Percentiles rank a stretch among this genome's conserved stretches.
These are phyloP conservation scores for Neurospora tetraspora DNA, from an alignment of 495 filamentous ascomycete species.

Conservation along the genomic window DNA sequence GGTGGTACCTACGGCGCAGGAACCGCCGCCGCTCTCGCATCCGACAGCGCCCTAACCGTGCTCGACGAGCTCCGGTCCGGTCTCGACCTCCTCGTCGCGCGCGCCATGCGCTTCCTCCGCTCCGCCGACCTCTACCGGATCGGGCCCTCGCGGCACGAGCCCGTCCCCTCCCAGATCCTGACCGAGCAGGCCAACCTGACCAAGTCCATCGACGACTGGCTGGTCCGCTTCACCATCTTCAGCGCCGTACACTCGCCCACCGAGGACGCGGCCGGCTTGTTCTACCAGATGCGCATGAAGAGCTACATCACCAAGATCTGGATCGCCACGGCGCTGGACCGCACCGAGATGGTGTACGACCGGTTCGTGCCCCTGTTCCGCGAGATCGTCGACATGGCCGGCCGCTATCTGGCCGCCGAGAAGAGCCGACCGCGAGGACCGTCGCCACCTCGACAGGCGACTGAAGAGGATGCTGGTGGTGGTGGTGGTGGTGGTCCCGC, in stretches of 20 bases:
- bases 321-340: slow-evolving; percentile 15
- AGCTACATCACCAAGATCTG: slow-evolving; percentile 12
- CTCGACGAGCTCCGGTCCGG: slow-evolving; percentile 14
- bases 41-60: slow-evolving; percentile 10
- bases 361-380: slow-evolving; percentile 11
- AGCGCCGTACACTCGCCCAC: background rate
- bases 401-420: background rate
- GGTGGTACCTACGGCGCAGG: slow-evolving; percentile 3
- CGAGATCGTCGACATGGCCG: slow-evolving; percentile 12
- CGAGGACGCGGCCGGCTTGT: background rate
- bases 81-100: slow-evolving; percentile 20
- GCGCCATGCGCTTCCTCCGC: slow-evolving; percentile 18
- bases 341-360: slow-evolving; percentile 20
- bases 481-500: background rate
- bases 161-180: slow-evolving; percentile 4
- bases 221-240: slow-evolving; percentile 13
- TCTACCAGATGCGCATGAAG: slow-evolving; percentile 13
- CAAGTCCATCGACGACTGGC: slow-evolving; percentile 14
- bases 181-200: slow-evolving; percentile 2
- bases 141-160: slow-evolving; percentile 5
- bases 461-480: background rate
- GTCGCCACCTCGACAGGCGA: background rate
- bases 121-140: slow-evolving; percentile 14
- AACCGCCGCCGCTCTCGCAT: background rate
- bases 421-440: background rate